Conservation (phyloP, 2,329 filamentous ascomycete species). For the Cordyceps militaris region DNA sequence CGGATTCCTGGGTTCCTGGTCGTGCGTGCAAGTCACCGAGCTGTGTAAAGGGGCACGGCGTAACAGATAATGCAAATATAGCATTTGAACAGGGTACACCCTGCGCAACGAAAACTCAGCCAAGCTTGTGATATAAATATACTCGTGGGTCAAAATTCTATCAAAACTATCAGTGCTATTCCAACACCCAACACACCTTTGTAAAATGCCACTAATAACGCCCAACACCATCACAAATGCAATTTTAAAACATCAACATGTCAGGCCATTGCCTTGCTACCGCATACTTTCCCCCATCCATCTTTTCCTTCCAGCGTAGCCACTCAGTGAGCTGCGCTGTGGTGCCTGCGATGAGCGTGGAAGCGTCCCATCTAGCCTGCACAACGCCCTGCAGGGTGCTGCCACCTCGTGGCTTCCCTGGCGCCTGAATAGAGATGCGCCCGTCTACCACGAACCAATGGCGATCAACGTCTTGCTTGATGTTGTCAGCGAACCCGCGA, state of each 20-base stretch:
- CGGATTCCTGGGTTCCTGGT: too few species aligned
- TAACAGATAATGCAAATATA: too few species aligned
- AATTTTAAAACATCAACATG: neutral
- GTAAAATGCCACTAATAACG: too few species aligned
- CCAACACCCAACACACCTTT: too few species aligned
- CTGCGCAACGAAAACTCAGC: too few species aligned
- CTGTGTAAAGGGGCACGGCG: too few species aligned
- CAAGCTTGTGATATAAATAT: too few species aligned
- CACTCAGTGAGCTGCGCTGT: slow-evolving; percentile 26
- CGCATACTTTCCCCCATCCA: neutral
- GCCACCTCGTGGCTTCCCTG: slow-evolving; percentile 25
- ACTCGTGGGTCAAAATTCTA: too few species aligned
- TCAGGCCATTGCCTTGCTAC: neutral
- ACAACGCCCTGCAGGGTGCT: slow-evolving; percentile 25
- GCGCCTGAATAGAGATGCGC: slow-evolving; percentile 32
- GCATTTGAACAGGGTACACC: too few species aligned
- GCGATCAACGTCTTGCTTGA: slow-evolving; percentile 37
- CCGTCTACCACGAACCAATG: slow-evolving; percentile 34
- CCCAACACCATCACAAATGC: neutral
- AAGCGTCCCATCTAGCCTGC: slow-evolving; percentile 25
- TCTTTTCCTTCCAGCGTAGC: slow-evolving; percentile 25
- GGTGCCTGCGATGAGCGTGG: slow-evolving; percentile 26
- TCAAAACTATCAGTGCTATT: too few species aligned
- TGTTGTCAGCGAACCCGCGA: slow-evolving; percentile 34
- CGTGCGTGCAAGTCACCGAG: neutral